Evolutionary conservation across 768 basidiomycete genomes (phyloP).

Genomic region (Auriscalpium orientale): DNA sequence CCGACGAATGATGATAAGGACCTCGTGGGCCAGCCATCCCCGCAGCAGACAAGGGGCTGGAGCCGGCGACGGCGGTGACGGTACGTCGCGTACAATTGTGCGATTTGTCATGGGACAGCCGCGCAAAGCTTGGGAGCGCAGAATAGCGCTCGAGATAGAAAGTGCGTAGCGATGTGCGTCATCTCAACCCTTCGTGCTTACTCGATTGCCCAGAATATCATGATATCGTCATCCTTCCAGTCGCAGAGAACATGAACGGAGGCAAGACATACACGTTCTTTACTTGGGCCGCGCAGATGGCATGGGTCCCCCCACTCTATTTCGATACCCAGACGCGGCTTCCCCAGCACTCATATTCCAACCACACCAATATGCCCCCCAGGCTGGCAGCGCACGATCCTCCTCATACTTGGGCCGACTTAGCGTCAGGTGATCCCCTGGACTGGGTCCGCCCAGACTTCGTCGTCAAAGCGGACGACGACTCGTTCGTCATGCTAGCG

Average conservation of each 20-base stretch:
- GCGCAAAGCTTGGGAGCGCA: conserved; percentile 66
- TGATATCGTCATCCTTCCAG: conserved; percentile 79
- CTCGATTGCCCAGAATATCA: conserved; percentile 53
- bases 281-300: conserved; percentile 85
- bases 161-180: conserved; percentile 43
- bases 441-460: conserved; percentile 87
- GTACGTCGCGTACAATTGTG: conserved; percentile 79
- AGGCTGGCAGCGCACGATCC: conserved; percentile 69
- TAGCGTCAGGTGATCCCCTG: conserved; percentile 33
- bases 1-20: conserved; percentile 78
- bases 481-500: conserved; percentile 90
- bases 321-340: conserved; percentile 34
- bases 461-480: conserved; percentile 92
- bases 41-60: conserved; percentile 71
- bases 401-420: conserved; percentile 45
- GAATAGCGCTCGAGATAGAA: conserved; percentile 84
- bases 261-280: conserved; percentile 92
- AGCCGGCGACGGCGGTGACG: conserved; percentile 56
- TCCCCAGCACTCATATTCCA: conserved; percentile 60
- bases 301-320: conserved; percentile 83
- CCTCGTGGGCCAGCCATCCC: conserved; percentile 82
- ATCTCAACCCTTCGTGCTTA: background rate
- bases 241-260: conserved; percentile 90
- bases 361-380: conserved; percentile 46
- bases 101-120: conserved; percentile 88